Conservation (phyloP, 192 early-diverging fungal genomes). For the Coemansia nantahalensis region DNA sequence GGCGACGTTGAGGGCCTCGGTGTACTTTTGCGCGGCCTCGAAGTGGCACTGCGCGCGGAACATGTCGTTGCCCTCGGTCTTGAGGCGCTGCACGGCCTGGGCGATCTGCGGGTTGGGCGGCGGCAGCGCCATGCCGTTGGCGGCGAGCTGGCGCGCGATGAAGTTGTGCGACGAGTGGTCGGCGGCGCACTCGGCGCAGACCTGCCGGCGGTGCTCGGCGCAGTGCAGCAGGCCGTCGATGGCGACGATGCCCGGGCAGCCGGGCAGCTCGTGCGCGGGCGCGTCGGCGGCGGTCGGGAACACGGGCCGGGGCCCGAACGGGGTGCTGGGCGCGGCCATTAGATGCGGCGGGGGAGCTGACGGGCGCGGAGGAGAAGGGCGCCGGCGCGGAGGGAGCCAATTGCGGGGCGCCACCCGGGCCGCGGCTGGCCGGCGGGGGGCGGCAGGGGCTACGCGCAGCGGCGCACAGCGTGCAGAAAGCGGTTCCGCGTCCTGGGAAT, state of each 20-base stretch:
- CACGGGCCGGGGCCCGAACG: slow-evolving; percentile 44
- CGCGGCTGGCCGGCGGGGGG: no score
- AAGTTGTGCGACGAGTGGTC: slow-evolving; percentile 66
- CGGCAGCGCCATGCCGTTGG: slow-evolving; percentile 62
- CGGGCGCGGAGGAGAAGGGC: no score
- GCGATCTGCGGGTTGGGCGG: slow-evolving; percentile 63
- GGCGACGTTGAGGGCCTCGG: slow-evolving; percentile 80
- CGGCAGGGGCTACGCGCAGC: not conserved
- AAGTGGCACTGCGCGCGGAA: slow-evolving; percentile 79
- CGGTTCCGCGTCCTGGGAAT: no score
- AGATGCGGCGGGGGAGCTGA: no score
- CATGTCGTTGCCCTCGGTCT: slow-evolving; percentile 81
- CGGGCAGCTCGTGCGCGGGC: slow-evolving; percentile 13
- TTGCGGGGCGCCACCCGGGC: no score
- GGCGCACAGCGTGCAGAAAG: not conserved
- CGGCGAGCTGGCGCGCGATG: slow-evolving; percentile 60
- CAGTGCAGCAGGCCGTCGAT: slow-evolving; percentile 62
- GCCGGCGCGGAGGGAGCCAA: no score
- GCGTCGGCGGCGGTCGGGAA: slow-evolving; percentile 29
- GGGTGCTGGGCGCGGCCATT: slow-evolving; percentile 2
- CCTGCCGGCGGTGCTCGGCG: slow-evolving; percentile 59
- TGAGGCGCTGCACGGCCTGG: slow-evolving; percentile 57
- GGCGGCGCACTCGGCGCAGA: slow-evolving; percentile 60
- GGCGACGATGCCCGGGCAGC: slow-evolving; percentile 5
- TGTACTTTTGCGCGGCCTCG: slow-evolving; percentile 83